These are phyloP conservation scores for Dipteronia sinensis DNA, from an alignment of 345 rosid genomes.

Conservation along the genomic window DNA sequence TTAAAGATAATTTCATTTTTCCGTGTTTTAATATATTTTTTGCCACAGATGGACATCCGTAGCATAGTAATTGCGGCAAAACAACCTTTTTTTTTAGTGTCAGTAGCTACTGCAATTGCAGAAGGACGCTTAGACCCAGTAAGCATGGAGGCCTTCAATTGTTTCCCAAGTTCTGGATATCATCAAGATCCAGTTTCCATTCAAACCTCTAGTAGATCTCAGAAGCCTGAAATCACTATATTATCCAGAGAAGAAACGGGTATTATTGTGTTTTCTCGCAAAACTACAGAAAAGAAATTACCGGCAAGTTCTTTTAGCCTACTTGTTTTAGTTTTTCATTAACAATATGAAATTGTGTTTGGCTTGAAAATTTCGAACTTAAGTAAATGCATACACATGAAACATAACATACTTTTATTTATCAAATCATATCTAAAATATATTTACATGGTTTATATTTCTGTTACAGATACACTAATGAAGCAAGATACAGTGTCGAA, in stretches of 20 bases:
- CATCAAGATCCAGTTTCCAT: constrained; percentile 17
- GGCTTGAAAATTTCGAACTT: background rate
- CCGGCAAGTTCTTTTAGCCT: constrained; percentile 31
- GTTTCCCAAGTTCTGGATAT: constrained; percentile 25
- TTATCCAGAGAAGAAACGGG: constrained; percentile 25
- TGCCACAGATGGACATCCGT: no score
- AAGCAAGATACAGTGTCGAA: constrained; percentile 32
- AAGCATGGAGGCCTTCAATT: constrained; percentile 70
- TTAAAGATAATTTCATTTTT: no score
- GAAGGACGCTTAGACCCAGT: constrained; percentile 71
- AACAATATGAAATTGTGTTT: background rate
- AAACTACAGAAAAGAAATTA: constrained; percentile 29
- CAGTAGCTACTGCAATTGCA: constrained; percentile 74
- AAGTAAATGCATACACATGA: background rate
- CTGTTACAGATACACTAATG: constrained; percentile 23
- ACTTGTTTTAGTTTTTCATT: background rate
- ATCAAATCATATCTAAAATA: background rate
- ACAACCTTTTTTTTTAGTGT: no score
- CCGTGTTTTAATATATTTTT: no score
- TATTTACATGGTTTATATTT: background rate
- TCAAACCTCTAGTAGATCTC: constrained; percentile 22
- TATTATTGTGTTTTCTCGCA: constrained; percentile 31
- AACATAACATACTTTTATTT: background rate
- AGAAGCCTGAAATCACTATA: constrained; percentile 29
- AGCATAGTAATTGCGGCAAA: no score